phyloP scores from a whole-genome alignment of 2,329 filamentous ascomycete genomes.

The Phialophora tarda region DNA sequence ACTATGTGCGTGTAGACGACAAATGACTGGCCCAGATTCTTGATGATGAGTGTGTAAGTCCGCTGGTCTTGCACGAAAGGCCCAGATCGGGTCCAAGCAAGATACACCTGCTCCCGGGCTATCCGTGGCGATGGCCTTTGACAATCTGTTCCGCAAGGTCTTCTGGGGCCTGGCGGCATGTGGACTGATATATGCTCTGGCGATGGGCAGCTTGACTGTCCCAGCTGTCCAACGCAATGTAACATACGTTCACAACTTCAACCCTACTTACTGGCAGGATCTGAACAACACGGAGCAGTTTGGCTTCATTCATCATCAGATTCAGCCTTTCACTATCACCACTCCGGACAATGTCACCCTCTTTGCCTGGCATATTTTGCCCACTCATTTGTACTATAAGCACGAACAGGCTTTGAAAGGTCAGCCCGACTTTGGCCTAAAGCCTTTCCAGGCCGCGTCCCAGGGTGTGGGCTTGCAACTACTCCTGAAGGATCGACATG shows the following conservation, averaged over 20 bases:
- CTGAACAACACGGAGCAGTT: conserved; percentile 41
- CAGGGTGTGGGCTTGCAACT: conserved; percentile 57
- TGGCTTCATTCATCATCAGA: conserved; percentile 60
- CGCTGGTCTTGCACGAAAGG: neutral
- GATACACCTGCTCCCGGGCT: neutral
- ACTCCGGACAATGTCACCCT: conserved; percentile 78
- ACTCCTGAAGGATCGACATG: conserved; percentile 56
- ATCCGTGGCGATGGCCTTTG: conserved; percentile 21
- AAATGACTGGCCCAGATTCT: neutral
- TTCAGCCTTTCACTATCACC: conserved; percentile 78
- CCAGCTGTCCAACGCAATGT: conserved; percentile 80
- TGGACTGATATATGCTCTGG: conserved; percentile 68
- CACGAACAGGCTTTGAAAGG: conserved; percentile 66
- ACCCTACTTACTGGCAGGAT: conserved; percentile 73
- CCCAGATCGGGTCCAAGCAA: neutral
- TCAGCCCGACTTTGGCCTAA: conserved; percentile 38
- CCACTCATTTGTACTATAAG: conserved; percentile 74
- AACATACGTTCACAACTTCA: conserved; percentile 81
- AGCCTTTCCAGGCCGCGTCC: conserved; percentile 50
- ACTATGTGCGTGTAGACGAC: neutral
- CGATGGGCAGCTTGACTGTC: conserved; percentile 69
- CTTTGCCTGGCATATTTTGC: conserved; percentile 90
- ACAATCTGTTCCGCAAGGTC: conserved; percentile 53
- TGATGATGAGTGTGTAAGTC: conserved; percentile 7
- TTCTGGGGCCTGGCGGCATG: conserved; percentile 64